A percentile compares a stretch with the other conserved stretches of the same genome.
Conservation (phyloP, 192 early-diverging fungal genomes). For the Linnemannia zychae region DNA sequence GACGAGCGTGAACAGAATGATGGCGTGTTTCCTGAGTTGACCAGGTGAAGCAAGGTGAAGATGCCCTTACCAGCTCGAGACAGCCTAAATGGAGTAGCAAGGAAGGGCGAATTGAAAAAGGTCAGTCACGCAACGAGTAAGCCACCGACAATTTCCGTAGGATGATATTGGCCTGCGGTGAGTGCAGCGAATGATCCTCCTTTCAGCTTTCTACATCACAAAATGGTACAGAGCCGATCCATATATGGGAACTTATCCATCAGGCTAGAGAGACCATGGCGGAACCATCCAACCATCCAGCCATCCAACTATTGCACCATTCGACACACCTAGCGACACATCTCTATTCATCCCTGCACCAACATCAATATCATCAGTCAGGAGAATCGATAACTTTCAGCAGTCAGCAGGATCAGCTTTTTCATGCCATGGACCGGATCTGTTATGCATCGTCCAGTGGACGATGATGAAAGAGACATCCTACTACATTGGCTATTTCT, state of each 20-base stretch:
- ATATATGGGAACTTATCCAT: conserved; percentile 5
- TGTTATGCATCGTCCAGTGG: background rate
- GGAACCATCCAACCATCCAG: conserved; percentile 13
- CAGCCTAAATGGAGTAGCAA: background rate
- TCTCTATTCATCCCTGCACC: conserved; percentile 12
- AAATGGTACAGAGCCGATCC: conserved; percentile 33
- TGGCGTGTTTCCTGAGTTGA: background rate
- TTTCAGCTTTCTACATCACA: conserved; percentile 46
- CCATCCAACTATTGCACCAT: conserved; percentile 19
- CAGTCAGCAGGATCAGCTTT: conserved; percentile 81
- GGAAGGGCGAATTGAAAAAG: background rate
- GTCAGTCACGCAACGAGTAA: background rate
- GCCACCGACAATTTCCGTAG: background rate
- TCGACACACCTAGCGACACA: conserved; percentile 2
- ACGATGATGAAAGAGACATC: background rate
- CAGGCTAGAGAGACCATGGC: background rate
- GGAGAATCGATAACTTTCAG: background rate
- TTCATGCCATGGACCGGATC: background rate
- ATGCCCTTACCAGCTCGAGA: background rate
- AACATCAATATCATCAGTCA: conserved; percentile 74
- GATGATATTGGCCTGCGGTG: conserved; percentile 4
- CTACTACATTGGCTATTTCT: background rate
- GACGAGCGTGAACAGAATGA: background rate
- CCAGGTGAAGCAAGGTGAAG: background rate
- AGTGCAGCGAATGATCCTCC: conserved; percentile 23